Evolutionary conservation across 1,284 basidiomycete species (phyloP).

Genomic region (Malassezia japonica): DNA sequence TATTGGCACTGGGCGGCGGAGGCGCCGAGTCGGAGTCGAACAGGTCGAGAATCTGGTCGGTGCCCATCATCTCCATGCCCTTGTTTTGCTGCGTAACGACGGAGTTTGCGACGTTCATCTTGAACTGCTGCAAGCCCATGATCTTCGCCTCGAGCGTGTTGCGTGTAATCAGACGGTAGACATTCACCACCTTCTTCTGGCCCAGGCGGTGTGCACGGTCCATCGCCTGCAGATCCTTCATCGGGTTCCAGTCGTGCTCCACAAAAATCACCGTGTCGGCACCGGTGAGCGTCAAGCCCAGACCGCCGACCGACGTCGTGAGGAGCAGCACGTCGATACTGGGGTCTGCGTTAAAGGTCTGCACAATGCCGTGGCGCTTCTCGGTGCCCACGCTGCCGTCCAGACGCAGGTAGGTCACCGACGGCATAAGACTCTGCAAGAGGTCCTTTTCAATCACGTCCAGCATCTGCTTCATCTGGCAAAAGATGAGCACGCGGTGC

Average conservation of each 20-base stretch:
- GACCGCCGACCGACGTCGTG: constrained; percentile 91
- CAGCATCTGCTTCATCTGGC: constrained; percentile 98
- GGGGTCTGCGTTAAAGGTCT: constrained; percentile 95
- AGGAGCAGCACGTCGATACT: constrained; percentile 92
- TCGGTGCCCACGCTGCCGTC: constrained; percentile 56
- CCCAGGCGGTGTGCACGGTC: constrained; percentile 95
- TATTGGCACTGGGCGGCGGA: not conserved
- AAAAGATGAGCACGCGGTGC: constrained; percentile 96
- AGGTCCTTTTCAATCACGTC: constrained; percentile 92
- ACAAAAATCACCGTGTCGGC: constrained; percentile 99
- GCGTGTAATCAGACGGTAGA: constrained; percentile 91
- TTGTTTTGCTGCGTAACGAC: constrained; percentile 96
- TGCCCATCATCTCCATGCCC: constrained; percentile 87
- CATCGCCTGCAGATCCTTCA: constrained; percentile 99
- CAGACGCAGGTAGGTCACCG: constrained; percentile 92
- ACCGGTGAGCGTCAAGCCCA: constrained; percentile 90
- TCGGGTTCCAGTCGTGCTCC: constrained; percentile 99
- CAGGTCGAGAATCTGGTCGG: constrained; percentile 87
- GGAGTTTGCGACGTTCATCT: constrained; percentile 92
- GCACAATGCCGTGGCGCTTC: constrained; percentile 59
- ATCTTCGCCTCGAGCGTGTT: constrained; percentile 98
- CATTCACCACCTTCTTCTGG: constrained; percentile 98
- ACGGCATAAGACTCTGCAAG: constrained; percentile 83
- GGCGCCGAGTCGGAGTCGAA: constrained; percentile 54
- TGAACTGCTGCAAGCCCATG: constrained; percentile 95